Evolutionary conservation across 768 basidiomycete genomes (phyloP).

Genomic region (Sporobolomyces phaffii): DNA sequence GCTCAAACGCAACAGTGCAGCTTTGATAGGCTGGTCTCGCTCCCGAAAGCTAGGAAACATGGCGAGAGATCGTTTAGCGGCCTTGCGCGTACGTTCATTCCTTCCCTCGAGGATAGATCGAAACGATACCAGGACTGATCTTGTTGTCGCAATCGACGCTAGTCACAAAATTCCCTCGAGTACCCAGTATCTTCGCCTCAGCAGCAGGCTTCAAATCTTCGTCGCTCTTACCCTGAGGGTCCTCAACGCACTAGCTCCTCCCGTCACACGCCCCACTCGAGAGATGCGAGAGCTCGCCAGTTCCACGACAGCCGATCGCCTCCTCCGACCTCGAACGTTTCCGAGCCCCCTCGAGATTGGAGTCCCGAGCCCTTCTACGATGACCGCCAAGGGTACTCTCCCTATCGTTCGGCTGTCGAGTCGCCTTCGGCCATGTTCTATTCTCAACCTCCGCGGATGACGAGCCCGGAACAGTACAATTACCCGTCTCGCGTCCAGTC

Average conservation of each 20-base stretch:
- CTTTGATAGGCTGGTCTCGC: no score
- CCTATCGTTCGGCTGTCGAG: neutral
- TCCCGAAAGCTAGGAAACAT: no score
- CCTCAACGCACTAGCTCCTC: neutral
- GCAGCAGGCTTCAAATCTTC: neutral
- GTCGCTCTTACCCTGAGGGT: conserved; percentile 4
- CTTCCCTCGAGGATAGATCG: no score
- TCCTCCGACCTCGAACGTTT: neutral
- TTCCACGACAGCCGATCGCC: neutral
- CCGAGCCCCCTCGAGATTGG: neutral
- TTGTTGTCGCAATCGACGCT: neutral
- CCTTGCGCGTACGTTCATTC: conserved; percentile 7
- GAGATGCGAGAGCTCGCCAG: neutral
- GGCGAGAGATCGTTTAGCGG: conserved; percentile 21
- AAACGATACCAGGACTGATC: no score
- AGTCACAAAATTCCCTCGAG: neutral
- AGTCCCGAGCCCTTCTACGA: conserved; percentile 1
- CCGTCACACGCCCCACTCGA: neutral
- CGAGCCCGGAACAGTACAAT: neutral
- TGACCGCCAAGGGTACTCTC: neutral
- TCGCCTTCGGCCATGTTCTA: neutral
- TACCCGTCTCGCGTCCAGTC: neutral
- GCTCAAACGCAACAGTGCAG: no score
- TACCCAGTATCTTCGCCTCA: neutral
- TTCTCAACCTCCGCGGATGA: neutral